Conservation (phyloP, 352 stramenopile species). For the Phytophthora boehmeriae region DNA sequence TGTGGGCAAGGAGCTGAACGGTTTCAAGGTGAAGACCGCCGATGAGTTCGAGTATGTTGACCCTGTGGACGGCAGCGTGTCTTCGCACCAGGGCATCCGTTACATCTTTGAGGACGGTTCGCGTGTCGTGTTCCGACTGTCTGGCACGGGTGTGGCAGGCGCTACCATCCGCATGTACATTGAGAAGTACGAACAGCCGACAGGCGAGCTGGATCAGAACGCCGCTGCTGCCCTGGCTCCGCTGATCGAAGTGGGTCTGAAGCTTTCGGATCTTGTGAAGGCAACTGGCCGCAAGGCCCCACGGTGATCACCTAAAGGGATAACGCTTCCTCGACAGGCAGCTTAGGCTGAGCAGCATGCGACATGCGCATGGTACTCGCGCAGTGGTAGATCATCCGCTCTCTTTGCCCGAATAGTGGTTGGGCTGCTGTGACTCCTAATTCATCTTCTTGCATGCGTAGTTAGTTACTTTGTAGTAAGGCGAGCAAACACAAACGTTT, state of each 20-base stretch:
- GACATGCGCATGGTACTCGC: background rate
- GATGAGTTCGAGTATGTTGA: slow-evolving; percentile 99
- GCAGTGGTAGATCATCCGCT: slow-evolving; percentile 12
- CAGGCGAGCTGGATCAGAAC: slow-evolving; percentile 85
- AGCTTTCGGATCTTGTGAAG: slow-evolving; percentile 93
- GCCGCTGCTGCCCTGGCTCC: slow-evolving; percentile 79
- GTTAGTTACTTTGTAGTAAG: slow-evolving; percentile 36
- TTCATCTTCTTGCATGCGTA: slow-evolving; percentile 35
- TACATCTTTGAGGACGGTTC: slow-evolving; percentile 95
- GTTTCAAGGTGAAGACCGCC: slow-evolving; percentile 82
- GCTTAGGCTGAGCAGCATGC: slow-evolving; percentile 23
- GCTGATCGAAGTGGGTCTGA: slow-evolving; percentile 93
- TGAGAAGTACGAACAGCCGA: slow-evolving; percentile 97
- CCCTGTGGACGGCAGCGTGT: slow-evolving; percentile 96
- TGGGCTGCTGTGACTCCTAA: slow-evolving; percentile 18
- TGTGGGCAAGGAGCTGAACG: slow-evolving; percentile 71
- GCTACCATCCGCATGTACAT: slow-evolving; percentile 99
- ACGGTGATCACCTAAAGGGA: slow-evolving; percentile 97
- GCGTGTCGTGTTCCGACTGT: slow-evolving; percentile 97
- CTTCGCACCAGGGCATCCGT: slow-evolving; percentile 96
- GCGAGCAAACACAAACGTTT: no score
- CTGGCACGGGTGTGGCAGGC: slow-evolving; percentile 96
- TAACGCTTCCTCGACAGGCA: slow-evolving; percentile 16
- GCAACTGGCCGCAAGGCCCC: slow-evolving; percentile 93
- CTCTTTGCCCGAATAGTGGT: slow-evolving; percentile 27